A percentile compares a stretch with the other conserved stretches of the same genome.
These are phyloP conservation scores for Borovskyia barvae DNA, from an alignment of 208 protist species.

Conservation along the genomic window DNA sequence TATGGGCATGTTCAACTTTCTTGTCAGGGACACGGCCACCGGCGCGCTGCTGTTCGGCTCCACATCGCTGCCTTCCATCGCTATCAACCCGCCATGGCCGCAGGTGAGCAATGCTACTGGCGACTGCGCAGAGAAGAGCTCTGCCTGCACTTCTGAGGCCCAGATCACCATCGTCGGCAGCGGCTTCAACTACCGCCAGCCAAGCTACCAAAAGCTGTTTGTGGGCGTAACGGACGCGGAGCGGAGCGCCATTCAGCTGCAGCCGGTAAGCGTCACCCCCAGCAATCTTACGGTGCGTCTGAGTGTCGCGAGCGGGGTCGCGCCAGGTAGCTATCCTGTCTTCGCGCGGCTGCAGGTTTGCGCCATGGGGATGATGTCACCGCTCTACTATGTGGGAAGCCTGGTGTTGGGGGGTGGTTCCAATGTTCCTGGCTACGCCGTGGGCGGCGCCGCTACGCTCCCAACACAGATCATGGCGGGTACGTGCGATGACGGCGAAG, in stretches of 20 bases:
- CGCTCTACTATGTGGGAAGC: conserved; percentile 20
- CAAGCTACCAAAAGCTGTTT: conserved; percentile 26
- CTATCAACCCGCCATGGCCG: conserved; percentile 31
- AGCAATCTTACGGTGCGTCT: conserved; percentile 16
- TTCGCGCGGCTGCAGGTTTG: conserved; percentile 31
- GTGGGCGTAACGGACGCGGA: conserved; percentile 19
- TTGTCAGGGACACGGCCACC: conserved; percentile 21
- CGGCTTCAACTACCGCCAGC: conserved; percentile 28
- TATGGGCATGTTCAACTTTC: conserved; percentile 39
- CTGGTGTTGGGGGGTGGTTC: conserved; percentile 5
- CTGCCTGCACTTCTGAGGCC: conserved; percentile 22
- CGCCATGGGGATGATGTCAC: conserved; percentile 25
- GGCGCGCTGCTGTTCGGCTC: conserved; percentile 24
- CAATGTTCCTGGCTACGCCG: conserved; percentile 2
- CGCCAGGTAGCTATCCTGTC: conserved; percentile 21
- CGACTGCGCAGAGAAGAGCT: conserved; percentile 25
- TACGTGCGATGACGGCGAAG: conserved; percentile 11
- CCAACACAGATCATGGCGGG: neutral
- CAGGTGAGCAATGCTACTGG: conserved; percentile 22
- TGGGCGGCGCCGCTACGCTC: neutral
- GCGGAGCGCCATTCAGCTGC: conserved; percentile 18
- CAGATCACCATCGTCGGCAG: conserved; percentile 19
- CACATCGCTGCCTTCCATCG: conserved; percentile 14
- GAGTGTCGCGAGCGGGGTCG: neutral
- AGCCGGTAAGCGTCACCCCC: conserved; percentile 1